Conservation (phyloP, 257 asterid genomes). For the Fraxinus pennsylvanica region DNA sequence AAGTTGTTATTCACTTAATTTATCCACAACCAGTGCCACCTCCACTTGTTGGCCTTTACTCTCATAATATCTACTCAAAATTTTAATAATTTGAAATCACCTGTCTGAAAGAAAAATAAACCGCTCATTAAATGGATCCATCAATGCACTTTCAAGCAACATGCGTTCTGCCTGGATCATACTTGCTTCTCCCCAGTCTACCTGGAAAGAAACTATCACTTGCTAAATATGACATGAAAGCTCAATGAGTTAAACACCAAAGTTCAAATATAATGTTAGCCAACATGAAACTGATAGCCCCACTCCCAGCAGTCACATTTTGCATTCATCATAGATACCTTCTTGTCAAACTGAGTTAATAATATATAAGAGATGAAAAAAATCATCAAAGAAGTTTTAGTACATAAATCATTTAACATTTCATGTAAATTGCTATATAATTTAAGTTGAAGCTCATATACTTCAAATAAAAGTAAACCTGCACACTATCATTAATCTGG, state of each 20-base stretch:
- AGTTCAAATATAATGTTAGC: conserved; percentile 13
- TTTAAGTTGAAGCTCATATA: background rate
- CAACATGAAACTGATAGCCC: too few species aligned
- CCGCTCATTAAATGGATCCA: conserved; percentile 71
- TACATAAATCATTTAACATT: conserved; percentile 3
- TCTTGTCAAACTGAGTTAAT: background rate
- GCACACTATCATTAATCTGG: conserved; percentile 83
- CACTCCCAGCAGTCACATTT: background rate
- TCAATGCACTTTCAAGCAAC: conserved; percentile 77
- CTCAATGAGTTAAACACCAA: conserved; percentile 2
- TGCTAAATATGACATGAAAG: conserved; percentile 32
- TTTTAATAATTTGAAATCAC: conserved; percentile 33
- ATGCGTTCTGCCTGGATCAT: conserved; percentile 97
- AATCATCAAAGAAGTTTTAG: background rate
- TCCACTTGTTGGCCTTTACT: background rate
- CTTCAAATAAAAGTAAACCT: conserved; percentile 53
- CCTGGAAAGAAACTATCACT: conserved; percentile 59
- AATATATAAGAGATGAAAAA: background rate
- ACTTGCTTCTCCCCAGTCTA: conserved; percentile 99
- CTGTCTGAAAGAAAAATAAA: conserved; percentile 94
- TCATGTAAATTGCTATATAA: background rate
- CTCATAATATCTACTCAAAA: background rate
- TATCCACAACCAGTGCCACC: background rate
- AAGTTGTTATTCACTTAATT: background rate
- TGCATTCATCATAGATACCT: background rate